Conservation (phyloP, 768 basidiomycete species). For the Naganishia onofrii region DNA sequence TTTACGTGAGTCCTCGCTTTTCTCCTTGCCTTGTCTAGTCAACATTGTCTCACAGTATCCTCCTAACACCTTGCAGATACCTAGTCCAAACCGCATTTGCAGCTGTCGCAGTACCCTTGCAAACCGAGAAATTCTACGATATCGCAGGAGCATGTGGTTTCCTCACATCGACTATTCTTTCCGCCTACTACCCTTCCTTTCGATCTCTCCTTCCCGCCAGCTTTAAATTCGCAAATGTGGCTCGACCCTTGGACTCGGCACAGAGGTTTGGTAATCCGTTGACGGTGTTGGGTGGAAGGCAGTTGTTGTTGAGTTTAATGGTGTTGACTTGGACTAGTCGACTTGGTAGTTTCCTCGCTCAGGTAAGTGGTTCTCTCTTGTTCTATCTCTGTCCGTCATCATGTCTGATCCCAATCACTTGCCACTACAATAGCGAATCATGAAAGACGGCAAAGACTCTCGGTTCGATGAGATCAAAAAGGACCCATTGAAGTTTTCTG, state of each 20-base stretch:
- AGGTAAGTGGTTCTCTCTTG: constrained; percentile 52
- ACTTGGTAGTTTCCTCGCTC: constrained; percentile 64
- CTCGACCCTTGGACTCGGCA: not conserved
- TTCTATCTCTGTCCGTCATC: not conserved
- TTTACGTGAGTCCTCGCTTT: constrained; percentile 39
- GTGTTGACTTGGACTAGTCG: constrained; percentile 63
- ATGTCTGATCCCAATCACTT: no score
- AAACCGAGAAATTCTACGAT: constrained; percentile 67
- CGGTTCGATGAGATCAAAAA: constrained; percentile 65
- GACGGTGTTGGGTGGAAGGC: constrained; percentile 51
- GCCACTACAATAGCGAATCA: constrained; percentile 52
- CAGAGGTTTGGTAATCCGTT: constrained; percentile 24
- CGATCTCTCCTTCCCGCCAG: constrained; percentile 10
- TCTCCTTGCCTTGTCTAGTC: no score
- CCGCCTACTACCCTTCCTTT: constrained; percentile 58
- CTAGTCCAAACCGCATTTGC: constrained; percentile 55
- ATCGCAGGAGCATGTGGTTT: constrained; percentile 67
- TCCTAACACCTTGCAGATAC: constrained; percentile 36
- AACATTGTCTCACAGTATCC: no score
- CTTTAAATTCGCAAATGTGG: constrained; percentile 19
- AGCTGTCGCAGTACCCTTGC: constrained; percentile 63
- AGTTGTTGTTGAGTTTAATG: constrained; percentile 62
- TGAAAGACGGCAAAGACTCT: constrained; percentile 64
- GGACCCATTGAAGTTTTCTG: constrained; percentile 58
- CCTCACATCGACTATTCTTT: constrained; percentile 62